These are phyloP conservation scores for Cyclotella choctawhatcheeana DNA, from an alignment of 108 stramenopile genomes.

Conservation along the genomic window DNA sequence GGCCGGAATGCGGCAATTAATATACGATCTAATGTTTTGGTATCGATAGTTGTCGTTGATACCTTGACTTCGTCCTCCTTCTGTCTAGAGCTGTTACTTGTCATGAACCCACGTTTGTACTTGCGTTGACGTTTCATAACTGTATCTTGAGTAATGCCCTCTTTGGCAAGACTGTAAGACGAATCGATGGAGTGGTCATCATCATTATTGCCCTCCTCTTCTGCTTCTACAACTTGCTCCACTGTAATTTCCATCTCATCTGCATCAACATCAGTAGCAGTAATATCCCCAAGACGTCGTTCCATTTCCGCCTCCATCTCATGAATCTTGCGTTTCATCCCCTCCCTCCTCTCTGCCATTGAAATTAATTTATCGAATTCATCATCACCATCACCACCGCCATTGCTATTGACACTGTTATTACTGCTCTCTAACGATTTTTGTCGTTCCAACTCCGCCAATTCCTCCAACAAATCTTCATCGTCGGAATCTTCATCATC, in stretches of 20 bases:
- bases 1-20: conserved; percentile 70
- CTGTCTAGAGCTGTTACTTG: conserved; percentile 4
- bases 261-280: neutral
- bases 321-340: conserved; percentile 25
- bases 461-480: conserved; percentile 54
- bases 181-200: conserved; percentile 22
- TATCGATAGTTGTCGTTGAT: conserved; percentile 31
- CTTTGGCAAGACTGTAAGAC: conserved; percentile 38
- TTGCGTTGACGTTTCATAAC: conserved; percentile 45
- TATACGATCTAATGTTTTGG: conserved; percentile 31
- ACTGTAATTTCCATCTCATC: conserved; percentile 52
- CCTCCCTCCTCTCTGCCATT: conserved; percentile 25
- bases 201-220: too few species aligned
- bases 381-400: neutral
- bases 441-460: conserved; percentile 48
- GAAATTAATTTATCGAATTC: conserved; percentile 27
- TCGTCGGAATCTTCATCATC: conserved; percentile 44
- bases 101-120: conserved; percentile 31
- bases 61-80: neutral
- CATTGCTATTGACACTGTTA: neutral
- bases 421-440: neutral
- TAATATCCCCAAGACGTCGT: neutral
- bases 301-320: conserved; percentile 36
- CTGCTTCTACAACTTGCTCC: conserved; percentile 31
- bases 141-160: conserved; percentile 29